Conservation (phyloP, 805 yeast species). For the Tetrapisispora fleetii region DNA sequence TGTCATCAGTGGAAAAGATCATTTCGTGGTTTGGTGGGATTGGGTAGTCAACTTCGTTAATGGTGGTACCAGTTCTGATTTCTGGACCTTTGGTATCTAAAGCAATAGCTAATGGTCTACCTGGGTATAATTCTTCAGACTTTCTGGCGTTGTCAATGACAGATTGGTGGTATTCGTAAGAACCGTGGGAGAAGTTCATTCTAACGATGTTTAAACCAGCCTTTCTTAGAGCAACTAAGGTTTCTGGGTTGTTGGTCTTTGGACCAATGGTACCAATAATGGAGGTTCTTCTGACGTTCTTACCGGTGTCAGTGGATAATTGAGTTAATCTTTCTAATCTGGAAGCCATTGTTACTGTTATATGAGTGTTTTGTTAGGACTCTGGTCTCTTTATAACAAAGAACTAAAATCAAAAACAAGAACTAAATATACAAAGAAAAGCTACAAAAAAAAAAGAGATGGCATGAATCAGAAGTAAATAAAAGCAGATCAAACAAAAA, state of each 20-base stretch:
- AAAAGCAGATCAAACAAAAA: too few relatives aligned
- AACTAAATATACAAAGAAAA: not conserved
- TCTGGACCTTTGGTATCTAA: slow-evolving; percentile 99
- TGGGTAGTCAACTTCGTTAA: slow-evolving; percentile 69
- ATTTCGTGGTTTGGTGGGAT: slow-evolving; percentile 79
- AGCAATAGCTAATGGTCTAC: slow-evolving; percentile 97
- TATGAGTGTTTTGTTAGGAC: slow-evolving; percentile 1
- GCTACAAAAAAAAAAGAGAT: not conserved
- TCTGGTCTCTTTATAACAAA: not conserved
- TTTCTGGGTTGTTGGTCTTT: slow-evolving; percentile 85
- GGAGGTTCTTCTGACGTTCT: slow-evolving; percentile 82
- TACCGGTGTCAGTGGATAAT: slow-evolving; percentile 71
- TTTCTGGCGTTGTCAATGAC: slow-evolving; percentile 94
- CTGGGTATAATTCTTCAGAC: slow-evolving; percentile 81
- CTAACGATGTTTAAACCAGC: slow-evolving; percentile 97
- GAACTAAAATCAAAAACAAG: not conserved
- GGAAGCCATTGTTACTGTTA: slow-evolving; percentile 24
- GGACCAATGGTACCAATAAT: slow-evolving; percentile 99
- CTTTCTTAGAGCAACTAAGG: slow-evolving; percentile 77
- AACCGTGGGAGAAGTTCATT: slow-evolving; percentile 98
- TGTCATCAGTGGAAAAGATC: slow-evolving; percentile 86
- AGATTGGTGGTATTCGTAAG: slow-evolving; percentile 94
- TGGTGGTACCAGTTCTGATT: slow-evolving; percentile 96
- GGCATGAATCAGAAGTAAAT: too few relatives aligned
- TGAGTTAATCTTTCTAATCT: slow-evolving; percentile 74